Conservation (phyloP, 768 basidiomycete genomes). For the Leccinum aurantiacum region DNA sequence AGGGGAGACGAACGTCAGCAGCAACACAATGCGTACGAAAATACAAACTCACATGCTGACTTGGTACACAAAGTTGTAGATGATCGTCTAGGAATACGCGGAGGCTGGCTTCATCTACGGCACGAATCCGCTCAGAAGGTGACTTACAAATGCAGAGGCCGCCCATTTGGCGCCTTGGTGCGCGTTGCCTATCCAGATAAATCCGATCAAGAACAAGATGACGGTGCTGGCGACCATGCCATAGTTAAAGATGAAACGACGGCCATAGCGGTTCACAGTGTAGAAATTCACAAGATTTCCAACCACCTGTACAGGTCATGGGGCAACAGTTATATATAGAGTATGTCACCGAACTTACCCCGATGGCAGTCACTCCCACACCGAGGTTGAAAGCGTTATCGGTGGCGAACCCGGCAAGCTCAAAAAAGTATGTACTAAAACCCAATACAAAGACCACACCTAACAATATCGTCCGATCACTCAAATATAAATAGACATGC, state of each 20-base stretch:
- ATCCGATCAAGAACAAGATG: slow-evolving; percentile 28
- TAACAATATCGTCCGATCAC: neutral
- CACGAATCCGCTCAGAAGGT: no score
- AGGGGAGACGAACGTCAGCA: neutral
- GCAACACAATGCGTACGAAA: neutral
- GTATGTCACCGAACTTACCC: slow-evolving; percentile 8
- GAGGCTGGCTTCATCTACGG: neutral
- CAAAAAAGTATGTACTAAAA: slow-evolving; percentile 37
- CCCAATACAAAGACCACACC: slow-evolving; percentile 30
- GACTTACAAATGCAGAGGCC: slow-evolving; percentile 24
- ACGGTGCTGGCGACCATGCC: slow-evolving; percentile 23
- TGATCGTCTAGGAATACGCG: slow-evolving; percentile 19
- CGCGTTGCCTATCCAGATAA: slow-evolving; percentile 24
- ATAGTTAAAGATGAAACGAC: neutral
- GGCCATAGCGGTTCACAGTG: neutral
- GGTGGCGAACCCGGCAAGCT: slow-evolving; percentile 34
- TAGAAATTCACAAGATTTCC: slow-evolving; percentile 17
- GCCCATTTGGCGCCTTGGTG: slow-evolving; percentile 22
- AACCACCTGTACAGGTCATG: slow-evolving; percentile 16
- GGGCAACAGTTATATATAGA: neutral
- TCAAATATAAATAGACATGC: neutral
- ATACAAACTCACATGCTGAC: slow-evolving; percentile 21
- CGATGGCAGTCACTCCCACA: slow-evolving; percentile 28
- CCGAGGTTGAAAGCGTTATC: slow-evolving; percentile 34
- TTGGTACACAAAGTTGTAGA: slow-evolving; percentile 34